phyloP scores from a whole-genome alignment of 192 early-diverging fungal species.

The Phlyctochytrium arcticum region DNA sequence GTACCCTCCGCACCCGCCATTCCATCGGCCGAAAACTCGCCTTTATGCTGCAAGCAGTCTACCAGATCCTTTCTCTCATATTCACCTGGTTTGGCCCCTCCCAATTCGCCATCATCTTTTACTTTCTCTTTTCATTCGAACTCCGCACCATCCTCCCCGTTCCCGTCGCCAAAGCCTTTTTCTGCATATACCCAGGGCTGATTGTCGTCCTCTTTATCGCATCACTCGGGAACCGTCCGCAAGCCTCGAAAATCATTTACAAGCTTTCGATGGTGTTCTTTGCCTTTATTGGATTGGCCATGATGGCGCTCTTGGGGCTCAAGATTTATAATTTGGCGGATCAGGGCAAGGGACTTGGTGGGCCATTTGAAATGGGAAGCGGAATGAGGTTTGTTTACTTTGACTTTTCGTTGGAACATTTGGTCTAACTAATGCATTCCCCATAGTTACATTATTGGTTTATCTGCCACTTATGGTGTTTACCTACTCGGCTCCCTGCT shows the following conservation, averaged over 20 bases:
- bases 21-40: conserved; percentile 54
- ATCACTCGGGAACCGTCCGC: conserved; percentile 46
- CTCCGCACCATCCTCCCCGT: conserved; percentile 14
- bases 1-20: conserved; percentile 68
- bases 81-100: conserved; percentile 44
- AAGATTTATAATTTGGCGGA: conserved; percentile 20
- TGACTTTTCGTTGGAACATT: conserved; percentile 26
- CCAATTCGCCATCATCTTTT: conserved; percentile 27
- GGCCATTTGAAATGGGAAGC: conserved; percentile 20
- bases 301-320: conserved; percentile 18
- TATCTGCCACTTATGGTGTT: conserved; percentile 64
- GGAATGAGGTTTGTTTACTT: conserved; percentile 20
- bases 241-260: conserved; percentile 38
- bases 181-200: conserved; percentile 27
- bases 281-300: conserved; percentile 42
- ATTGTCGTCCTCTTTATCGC: conserved; percentile 38
- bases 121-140: conserved; percentile 21
- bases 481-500: conserved; percentile 63
- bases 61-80: conserved; percentile 48
- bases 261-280: conserved; percentile 36
- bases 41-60: conserved; percentile 60
- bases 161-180: background rate
- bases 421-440: background rate
- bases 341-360: conserved; percentile 11
- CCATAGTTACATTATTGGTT: conserved; percentile 1